Evolutionary conservation across 306 rosid genomes (phyloP), one percentile per base, ranked within the genome.

Genomic region (Datisca glomerata): DNA sequence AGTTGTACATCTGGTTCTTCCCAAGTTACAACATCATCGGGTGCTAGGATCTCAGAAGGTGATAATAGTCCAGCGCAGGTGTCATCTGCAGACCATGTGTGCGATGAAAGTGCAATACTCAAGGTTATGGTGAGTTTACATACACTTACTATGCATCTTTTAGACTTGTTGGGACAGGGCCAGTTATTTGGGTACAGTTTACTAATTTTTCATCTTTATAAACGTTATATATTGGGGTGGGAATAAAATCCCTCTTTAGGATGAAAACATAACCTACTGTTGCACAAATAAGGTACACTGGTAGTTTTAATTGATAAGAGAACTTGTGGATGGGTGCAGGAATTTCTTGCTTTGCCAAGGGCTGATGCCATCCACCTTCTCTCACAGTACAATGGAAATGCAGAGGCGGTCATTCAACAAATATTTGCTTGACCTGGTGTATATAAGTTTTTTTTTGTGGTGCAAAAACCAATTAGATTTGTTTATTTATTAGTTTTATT

Each of bases 291-390:
- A n/a, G n/a, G n/a, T n/a, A n/a, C n/a, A n/a, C n/a, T n/a, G n/a
- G n/a, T n/a, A n/a, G n/a, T n/a, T n/a, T n/a, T n/a, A n/a, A n/a
- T n/a, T n/a, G n/a, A n/a, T n/a, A n/a, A n/a, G n/a, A n/a, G n/a
- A n/a, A n/a, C n/a, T n/a, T n/a, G n/a, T n/a, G n/a, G 25, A 23
- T 57, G 69, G 42, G 7, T 58, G 72, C 86, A 89, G 98, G 98
- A 89, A 56, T 89, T 89, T 68, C 67, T 89, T 31, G 98, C 96
- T 36, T 62, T 89, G 74, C 93, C 98, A 3, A 80, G 98, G 76
- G 96, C 96, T 7, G 98, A 89, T 73, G 98, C 98, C 10, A 89
- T 89, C 45, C 96, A 89, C 66, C 80, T 89, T 57, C 98, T 89
- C 42, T 75, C 80, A 55, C 92, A 89, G 69, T 80, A 78, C 75